phyloP scores from a whole-genome alignment of 352 stramenopile genomes.

The Phytophthora pinifolia region DNA sequence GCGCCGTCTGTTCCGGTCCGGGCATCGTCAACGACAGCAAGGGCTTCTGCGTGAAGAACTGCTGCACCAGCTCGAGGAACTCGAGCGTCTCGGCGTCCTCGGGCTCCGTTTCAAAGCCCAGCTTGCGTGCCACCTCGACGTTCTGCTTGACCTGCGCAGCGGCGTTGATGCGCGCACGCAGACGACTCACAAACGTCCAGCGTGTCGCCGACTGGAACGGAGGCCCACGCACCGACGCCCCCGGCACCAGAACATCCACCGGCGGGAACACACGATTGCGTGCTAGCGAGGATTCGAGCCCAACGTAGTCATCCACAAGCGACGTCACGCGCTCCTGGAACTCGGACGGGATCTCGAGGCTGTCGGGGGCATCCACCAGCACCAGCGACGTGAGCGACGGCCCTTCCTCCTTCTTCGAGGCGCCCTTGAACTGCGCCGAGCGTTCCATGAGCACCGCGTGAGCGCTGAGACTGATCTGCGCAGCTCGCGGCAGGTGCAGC shows the following conservation, averaged over 20 bases:
- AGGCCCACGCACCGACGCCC: conserved; percentile 62
- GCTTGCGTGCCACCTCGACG: conserved; percentile 51
- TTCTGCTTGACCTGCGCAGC: conserved; percentile 58
- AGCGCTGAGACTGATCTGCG: conserved; percentile 64
- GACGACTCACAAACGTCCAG: conserved; percentile 61
- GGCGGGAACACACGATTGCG: conserved; percentile 67
- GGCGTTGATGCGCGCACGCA: conserved; percentile 68
- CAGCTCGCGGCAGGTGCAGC: conserved; percentile 60
- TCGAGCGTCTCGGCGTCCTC: conserved; percentile 72
- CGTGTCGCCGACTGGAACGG: conserved; percentile 77
- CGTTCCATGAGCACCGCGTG: conserved; percentile 79
- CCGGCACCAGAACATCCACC: conserved; percentile 63
- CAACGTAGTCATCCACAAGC: conserved; percentile 72
- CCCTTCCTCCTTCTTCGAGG: conserved; percentile 25
- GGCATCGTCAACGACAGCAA: conserved; percentile 12
- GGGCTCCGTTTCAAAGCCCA: conserved; percentile 78
- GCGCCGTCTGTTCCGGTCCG: conserved; percentile 16
- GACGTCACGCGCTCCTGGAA: conserved; percentile 68
- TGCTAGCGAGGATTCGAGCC: conserved; percentile 49
- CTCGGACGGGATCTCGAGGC: conserved; percentile 44
- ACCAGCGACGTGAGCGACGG: conserved; percentile 69
- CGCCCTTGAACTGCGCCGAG: conserved; percentile 62
- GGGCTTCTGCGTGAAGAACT: conserved; percentile 72
- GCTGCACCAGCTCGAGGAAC: conserved; percentile 63
- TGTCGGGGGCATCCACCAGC: conserved; percentile 66